A percentile compares a stretch with the other conserved stretches of the same genome.
These are phyloP conservation scores for Pyricularia sp. DNA, from an alignment of 2,329 filamentous ascomycete species.

Conservation along the genomic window DNA sequence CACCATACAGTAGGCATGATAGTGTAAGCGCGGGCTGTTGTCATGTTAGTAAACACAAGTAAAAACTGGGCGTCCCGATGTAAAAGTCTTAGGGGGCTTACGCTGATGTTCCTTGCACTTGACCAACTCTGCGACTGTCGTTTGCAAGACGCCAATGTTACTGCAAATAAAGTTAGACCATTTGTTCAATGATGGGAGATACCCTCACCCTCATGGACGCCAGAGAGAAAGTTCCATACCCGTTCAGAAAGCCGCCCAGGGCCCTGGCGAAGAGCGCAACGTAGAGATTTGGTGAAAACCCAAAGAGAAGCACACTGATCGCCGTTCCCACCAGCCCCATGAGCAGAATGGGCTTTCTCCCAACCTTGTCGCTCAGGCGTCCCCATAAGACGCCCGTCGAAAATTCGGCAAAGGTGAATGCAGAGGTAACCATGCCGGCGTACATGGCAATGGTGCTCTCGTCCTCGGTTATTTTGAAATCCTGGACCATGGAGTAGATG, in stretches of 20 bases:
- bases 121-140: slow-evolving; percentile 86
- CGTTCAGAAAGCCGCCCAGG: slow-evolving; percentile 82
- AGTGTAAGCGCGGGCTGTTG: slow-evolving; percentile 72
- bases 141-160: slow-evolving; percentile 91
- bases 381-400: slow-evolving; percentile 89
- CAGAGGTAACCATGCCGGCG: slow-evolving; percentile 89
- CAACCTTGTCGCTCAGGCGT: slow-evolving; percentile 77
- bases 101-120: slow-evolving; percentile 88
- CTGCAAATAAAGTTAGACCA: slow-evolving; percentile 24
- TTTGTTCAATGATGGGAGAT: slow-evolving; percentile 6
- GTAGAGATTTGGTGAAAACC: slow-evolving; percentile 71
- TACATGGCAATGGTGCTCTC: slow-evolving; percentile 76
- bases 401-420: slow-evolving; percentile 93
- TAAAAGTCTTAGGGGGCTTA: slow-evolving; percentile 30
- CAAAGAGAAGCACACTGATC: slow-evolving; percentile 83
- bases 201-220: too few relatives aligned
- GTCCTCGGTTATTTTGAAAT: slow-evolving; percentile 73
- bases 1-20: slow-evolving; percentile 99
- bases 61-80: not conserved
- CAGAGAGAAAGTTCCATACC: slow-evolving; percentile 36
- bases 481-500: slow-evolving; percentile 93
- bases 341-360: slow-evolving; percentile 82
- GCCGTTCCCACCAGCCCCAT: slow-evolving; percentile 85
- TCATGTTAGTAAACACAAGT: not conserved
- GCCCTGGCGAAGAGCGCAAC: slow-evolving; percentile 79